Evolutionary conservation across 148 eudicot genomes (phyloP).

Genomic region (Tetragonia tetragonoides): DNA sequence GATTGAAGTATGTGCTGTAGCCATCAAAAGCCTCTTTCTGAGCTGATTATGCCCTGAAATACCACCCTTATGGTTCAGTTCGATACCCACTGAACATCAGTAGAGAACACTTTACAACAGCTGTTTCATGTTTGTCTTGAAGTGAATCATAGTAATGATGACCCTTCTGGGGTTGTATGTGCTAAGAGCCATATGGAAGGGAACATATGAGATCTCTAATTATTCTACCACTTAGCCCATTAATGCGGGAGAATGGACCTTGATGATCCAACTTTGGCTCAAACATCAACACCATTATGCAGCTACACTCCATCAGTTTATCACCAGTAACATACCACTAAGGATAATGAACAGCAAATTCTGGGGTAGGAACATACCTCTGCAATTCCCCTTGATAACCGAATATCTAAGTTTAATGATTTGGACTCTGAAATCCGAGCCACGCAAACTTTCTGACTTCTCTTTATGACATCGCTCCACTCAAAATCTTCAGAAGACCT

Average conservation of each 20-base stretch:
- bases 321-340: not conserved
- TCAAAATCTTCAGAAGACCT: constrained; percentile 43
- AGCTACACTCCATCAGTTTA: not conserved
- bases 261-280: not conserved
- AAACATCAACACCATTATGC: constrained; percentile 9
- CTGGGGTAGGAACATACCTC: constrained; percentile 47
- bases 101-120: not conserved
- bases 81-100: not conserved
- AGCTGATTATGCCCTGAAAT: no score
- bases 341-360: not conserved
- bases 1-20: no score
- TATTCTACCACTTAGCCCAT: not conserved
- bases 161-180: not conserved
- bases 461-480: constrained; percentile 53
- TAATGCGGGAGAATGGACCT: not conserved
- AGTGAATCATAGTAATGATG: not conserved
- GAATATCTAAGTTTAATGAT: constrained; percentile 86
- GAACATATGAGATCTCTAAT: not conserved
- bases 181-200: not conserved
- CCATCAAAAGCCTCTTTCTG: no score
- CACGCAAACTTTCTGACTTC: constrained; percentile 59
- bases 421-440: constrained; percentile 74
- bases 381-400: constrained; percentile 92
- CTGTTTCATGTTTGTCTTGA: not conserved
- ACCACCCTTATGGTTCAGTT: not conserved